Base-by-base conservation (phyloP, 306 rosid genomes). In the Citrullus mucosospermus region DNA sequence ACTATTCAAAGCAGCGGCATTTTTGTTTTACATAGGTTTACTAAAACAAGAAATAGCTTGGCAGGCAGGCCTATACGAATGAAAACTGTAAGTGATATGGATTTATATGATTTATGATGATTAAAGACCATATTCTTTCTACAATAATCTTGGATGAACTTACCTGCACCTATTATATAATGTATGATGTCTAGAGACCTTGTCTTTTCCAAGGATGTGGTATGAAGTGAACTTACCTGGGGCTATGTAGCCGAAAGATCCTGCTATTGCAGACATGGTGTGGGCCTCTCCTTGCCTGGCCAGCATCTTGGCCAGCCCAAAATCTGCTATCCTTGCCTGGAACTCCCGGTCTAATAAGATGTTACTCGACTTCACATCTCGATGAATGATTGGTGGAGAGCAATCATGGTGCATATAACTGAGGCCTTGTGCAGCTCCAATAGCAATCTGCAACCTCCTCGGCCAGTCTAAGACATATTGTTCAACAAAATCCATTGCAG, bases 361-460 rank as follows among this genome's bases (percentile, higher is more conserved):
- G 75, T 95, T 95, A 85, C 97, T 95, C 14, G 96, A 89, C 84
- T 95, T 95, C n/a, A 95, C 85, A 71, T 92, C 99, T 46, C 96
- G 82, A 71, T 95, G 99, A 75, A 95, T 83, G 86, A 95, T 66
- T 0, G 96, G 89, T 6, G 88, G 86, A 54, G 89, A 86, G 79
- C 97, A 91, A 30, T 91, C 97, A 57, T 92, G 97, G 86, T 95
- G 99, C 92, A 95, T 86, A 79, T 95, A 95, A 80, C 87, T 83
- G 46, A 95, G 78, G 58, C 99, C 99, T 76, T 92, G 93, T 36
- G 97, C 99, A 32, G 92, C 89, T 8, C 93, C 99, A 46, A 87
- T 74, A 68, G 96, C 97, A 72, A 95, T 92, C 70, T 89, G 86
- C 81, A 87, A 60, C 81, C 97, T 92, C 43, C 56, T 88, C 9